Conservation (phyloP, 2,329 filamentous ascomycete species). For the Teratosphaeria destructans region DNA sequence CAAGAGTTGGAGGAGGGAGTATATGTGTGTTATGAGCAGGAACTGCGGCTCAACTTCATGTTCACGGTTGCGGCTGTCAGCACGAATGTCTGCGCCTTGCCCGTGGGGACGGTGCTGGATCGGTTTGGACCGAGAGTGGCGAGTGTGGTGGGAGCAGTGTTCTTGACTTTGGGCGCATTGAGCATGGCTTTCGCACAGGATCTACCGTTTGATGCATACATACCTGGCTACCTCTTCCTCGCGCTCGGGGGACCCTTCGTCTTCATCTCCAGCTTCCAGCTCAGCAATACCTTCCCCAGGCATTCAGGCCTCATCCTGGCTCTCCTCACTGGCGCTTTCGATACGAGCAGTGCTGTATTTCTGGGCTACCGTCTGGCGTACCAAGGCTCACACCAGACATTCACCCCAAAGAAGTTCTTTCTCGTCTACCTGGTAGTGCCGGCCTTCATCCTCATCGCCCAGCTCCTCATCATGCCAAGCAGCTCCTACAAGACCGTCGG, state of each 20-base stretch:
- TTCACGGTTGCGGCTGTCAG: slow-evolving; percentile 82
- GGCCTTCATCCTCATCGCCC: slow-evolving; percentile 31
- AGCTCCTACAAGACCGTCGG: slow-evolving; percentile 50
- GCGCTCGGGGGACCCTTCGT: slow-evolving; percentile 40
- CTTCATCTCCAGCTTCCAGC: slow-evolving; percentile 41
- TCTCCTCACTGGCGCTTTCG: slow-evolving; percentile 40
- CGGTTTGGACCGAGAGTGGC: slow-evolving; percentile 68
- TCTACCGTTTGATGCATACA: slow-evolving; percentile 57
- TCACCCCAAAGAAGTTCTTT: slow-evolving; percentile 39
- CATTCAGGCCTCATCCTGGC: slow-evolving; percentile 40
- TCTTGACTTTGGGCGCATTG: slow-evolving; percentile 57
- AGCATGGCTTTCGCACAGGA: slow-evolving; percentile 58
- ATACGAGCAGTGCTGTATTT: slow-evolving; percentile 36
- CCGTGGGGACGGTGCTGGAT: slow-evolving; percentile 76
- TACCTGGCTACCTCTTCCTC: slow-evolving; percentile 38
- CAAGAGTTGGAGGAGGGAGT: slow-evolving; percentile 40
- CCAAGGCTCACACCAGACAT: slow-evolving; percentile 30
- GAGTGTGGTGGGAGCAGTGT: slow-evolving; percentile 57
- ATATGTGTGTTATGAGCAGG: slow-evolving; percentile 47
- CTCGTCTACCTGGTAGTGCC: slow-evolving; percentile 37
- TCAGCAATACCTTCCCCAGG: slow-evolving; percentile 40
- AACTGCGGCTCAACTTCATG: slow-evolving; percentile 67
- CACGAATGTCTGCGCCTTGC: slow-evolving; percentile 76
- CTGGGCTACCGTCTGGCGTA: slow-evolving; percentile 39
- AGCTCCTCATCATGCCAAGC: slow-evolving; percentile 37